Conservation (phyloP, 2,329 filamentous ascomycete genomes). For the Diplodia mutila region DNA sequence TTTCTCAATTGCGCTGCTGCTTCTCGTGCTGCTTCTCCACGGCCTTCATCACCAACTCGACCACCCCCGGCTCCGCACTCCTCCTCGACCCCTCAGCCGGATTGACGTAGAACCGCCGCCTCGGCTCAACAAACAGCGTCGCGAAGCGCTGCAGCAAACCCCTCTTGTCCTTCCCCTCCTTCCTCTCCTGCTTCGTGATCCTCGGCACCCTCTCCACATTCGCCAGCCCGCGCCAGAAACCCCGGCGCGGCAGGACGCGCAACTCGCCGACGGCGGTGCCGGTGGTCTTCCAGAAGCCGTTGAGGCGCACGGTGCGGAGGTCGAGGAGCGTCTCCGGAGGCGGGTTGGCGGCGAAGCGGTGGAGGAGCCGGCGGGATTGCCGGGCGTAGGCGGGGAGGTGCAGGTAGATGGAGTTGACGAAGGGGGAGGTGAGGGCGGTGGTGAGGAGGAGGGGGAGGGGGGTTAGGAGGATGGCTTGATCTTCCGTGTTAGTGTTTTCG, state of each 20-base stretch:
- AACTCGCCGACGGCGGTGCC: constrained; percentile 38
- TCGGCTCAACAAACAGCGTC: neutral
- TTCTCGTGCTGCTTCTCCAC: constrained; percentile 2
- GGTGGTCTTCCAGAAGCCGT: constrained; percentile 39
- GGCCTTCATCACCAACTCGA: constrained; percentile 14
- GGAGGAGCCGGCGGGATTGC: constrained; percentile 33
- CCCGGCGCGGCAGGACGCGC: constrained; percentile 25
- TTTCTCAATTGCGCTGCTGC: neutral
- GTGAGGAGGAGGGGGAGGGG: constrained; percentile 39
- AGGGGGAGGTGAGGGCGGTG: constrained; percentile 43
- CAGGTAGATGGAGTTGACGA: constrained; percentile 39
- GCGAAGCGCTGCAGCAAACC: neutral
- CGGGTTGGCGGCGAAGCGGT: constrained; percentile 34
- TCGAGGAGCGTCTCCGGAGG: constrained; percentile 36
- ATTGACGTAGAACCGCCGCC: constrained; percentile 9
- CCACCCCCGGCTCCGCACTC: constrained; percentile 12
- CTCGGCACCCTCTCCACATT: constrained; percentile 16
- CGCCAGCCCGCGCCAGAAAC: neutral
- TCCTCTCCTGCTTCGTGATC: neutral
- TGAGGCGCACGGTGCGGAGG: constrained; percentile 41
- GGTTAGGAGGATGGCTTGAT: constrained; percentile 36
- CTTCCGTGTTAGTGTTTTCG: no score
- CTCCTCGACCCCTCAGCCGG: neutral
- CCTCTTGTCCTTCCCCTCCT: neutral
- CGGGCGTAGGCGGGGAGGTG: constrained; percentile 37